Base-by-base conservation (phyloP, 1,284 basidiomycete species). In the Fereydounia khargensis region DNA sequence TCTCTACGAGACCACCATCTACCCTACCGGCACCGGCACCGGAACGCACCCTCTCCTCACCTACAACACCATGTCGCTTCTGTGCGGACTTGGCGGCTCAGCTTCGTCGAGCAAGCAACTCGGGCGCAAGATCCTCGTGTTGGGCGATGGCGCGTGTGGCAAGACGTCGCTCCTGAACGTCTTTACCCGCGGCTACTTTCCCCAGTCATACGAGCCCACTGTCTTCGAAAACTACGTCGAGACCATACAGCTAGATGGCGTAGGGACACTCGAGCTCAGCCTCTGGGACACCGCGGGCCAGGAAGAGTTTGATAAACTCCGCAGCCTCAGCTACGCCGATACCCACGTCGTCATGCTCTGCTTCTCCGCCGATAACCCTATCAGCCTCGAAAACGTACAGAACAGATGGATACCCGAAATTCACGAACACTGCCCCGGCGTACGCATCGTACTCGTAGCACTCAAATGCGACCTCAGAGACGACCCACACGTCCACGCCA, bases 281-380 rank as follows among this genome's bases (percentile, higher is more conserved):
- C 74, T 97, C 48, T 97, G 92, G 92, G 94, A 97, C 76, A 96
- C 92, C 31, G 92, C 92, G 28, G 91, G 89, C 19, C 91, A 95
- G 77, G 92, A 97, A 79, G 92, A 96, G 68, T 96, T 96, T 75
- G 92, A 95, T 75, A 81, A 90, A 38, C 78, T 97, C 43, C 82
- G 94, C 36, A 90, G 89, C 14, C 78, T 97, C 21, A 89, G 87
- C 25, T 97, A 96, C 74, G 88, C 91, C 3, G 91, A 96, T 75
- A 95, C 91, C 0, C 88, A 96, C 78, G 87, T 95, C 4, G 39
- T 68, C 22, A 25, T 56, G 11, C 27, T 60, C 16, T 61, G 52
- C 23, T 65, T 61, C 31, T 38, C 47, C 6, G 33, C 35, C 1
- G 51, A 55, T 25, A 65, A 58, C 19, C 91, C 91, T 4, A 83